Evolutionary conservation across 2,329 filamentous ascomycete species (phyloP).

Genomic region (Apiospora kogelbergensis): DNA sequence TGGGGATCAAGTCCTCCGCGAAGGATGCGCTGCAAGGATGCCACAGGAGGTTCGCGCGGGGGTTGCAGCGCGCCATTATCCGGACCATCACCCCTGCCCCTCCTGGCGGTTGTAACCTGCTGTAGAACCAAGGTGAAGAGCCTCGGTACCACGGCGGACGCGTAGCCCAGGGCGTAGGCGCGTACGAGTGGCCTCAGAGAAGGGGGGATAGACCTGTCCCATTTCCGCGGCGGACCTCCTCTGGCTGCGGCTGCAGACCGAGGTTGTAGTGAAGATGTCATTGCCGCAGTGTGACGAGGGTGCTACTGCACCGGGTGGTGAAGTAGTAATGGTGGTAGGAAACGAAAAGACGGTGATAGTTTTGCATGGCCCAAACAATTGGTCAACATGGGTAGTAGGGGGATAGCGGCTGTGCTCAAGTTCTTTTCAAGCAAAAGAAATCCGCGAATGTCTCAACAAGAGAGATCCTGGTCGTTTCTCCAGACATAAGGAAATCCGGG

Average conservation of each 20-base stretch:
- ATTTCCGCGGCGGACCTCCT: constrained; percentile 19
- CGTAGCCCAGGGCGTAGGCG: constrained; percentile 62
- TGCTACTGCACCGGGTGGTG: background rate
- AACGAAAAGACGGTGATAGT: background rate
- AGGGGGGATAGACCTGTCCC: constrained; percentile 43
- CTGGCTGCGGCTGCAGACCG: constrained; percentile 14
- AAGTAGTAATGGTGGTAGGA: background rate
- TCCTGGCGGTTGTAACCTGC: constrained; percentile 40
- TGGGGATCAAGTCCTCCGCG: constrained; percentile 52
- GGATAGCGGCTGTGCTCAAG: background rate
- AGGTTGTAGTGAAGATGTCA: constrained; percentile 25
- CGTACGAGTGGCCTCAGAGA: constrained; percentile 55
- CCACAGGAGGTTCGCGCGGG: constrained; percentile 28
- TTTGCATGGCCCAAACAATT: background rate
- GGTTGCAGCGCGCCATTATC: constrained; percentile 23
- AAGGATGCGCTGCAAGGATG: constrained; percentile 42
- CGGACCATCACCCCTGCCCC: constrained; percentile 31
- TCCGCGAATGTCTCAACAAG: background rate
- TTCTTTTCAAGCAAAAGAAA: background rate
- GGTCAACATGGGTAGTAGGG: background rate
- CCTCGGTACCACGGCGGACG: constrained; percentile 56
- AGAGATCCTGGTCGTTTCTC: background rate
- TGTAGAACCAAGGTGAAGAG: constrained; percentile 55
- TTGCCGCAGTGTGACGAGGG: constrained; percentile 19
- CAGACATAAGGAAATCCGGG: background rate